phyloP scores from a whole-genome alignment of 208 protist species.

The Acanthamoeba royreba region DNA sequence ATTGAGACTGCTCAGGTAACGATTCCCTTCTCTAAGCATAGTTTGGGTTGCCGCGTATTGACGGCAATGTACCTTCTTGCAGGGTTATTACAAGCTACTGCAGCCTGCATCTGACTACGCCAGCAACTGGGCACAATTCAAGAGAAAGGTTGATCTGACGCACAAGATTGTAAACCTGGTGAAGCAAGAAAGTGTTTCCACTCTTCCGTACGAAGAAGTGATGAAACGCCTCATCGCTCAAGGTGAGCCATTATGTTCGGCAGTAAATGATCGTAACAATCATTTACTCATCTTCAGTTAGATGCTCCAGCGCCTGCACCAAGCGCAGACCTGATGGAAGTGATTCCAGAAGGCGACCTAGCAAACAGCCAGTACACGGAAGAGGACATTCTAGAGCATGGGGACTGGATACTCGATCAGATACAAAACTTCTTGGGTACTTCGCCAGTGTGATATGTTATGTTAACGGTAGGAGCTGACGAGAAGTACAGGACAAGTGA shows the following conservation, averaged over 20 bases:
- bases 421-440: background rate
- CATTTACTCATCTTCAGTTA: too few relatives aligned
- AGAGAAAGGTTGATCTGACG: background rate
- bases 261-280: too few relatives aligned
- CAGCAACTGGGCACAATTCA: background rate
- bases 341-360: background rate
- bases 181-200: background rate
- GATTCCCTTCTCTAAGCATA: background rate
- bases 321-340: background rate
- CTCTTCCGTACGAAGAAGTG: background rate
- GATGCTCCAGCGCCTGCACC: background rate
- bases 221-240: background rate
- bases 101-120: background rate
- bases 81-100: conserved; percentile 22
- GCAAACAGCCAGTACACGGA: background rate
- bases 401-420: background rate
- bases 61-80: background rate
- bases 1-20: background rate
- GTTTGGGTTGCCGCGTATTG: background rate
- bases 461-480: background rate
- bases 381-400: background rate
- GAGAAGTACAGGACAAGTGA: background rate
- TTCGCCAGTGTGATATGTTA: background rate
- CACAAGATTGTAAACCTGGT: background rate
- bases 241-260: too few relatives aligned